phyloP scores from a whole-genome alignment of 2,329 filamentous ascomycete species.

The Fusarium penzigii region DNA sequence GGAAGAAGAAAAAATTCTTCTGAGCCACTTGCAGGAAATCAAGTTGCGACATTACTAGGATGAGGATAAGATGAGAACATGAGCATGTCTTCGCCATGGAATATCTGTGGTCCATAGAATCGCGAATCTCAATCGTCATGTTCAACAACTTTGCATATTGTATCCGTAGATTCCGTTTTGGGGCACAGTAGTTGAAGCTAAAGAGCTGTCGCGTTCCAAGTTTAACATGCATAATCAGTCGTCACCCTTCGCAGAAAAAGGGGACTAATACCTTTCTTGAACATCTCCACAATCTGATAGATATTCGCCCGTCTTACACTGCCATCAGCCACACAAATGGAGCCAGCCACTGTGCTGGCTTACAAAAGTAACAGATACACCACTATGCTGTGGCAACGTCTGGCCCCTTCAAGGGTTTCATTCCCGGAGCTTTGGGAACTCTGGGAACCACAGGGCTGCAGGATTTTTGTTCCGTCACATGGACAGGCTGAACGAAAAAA shows the following conservation, averaged over 20 bases:
- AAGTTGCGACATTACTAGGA: too few species aligned
- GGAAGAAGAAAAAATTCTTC: not conserved
- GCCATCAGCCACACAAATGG: not conserved
- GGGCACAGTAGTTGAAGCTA: too few species aligned
- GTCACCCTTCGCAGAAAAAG: too few species aligned
- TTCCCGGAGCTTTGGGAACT: conserved; percentile 7
- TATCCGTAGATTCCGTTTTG: too few species aligned
- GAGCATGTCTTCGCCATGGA: too few species aligned
- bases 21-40: not conserved
- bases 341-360: not conserved
- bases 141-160: too few species aligned
- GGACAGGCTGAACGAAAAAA: conserved; percentile 29
- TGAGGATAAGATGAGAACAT: too few species aligned
- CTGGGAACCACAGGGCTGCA: conserved; percentile 26
- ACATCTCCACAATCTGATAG: not conserved
- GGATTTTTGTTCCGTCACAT: conserved; percentile 30
- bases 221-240: too few species aligned
- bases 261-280: not conserved
- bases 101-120: too few species aligned
- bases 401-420: conserved; percentile 5
- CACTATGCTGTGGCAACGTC: conserved; percentile 17
- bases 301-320: not conserved
- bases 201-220: too few species aligned
- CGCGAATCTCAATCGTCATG: too few species aligned
- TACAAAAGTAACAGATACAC: not conserved